Evolutionary conservation across 805 yeast genomes (phyloP), one percentile per base, ranked within the genome.

Genomic region (Wickerhamiella qilinensis): DNA sequence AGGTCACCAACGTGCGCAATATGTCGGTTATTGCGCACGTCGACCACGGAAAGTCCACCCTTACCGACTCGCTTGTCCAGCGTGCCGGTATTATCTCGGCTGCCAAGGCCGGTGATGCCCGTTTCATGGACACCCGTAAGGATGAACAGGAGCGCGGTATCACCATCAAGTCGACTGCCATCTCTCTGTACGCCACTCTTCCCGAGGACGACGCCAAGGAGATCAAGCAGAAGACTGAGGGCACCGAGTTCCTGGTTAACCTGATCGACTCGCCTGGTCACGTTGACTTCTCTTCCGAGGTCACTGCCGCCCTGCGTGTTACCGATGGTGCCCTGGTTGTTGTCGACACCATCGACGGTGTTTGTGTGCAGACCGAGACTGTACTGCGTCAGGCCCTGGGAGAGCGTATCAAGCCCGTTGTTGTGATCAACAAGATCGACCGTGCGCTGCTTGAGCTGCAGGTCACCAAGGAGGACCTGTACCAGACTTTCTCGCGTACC

Each of bases 61-160:
- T 88, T 69, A 88, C 98, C 69, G 98, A 88, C 71, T 91, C 98
- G 52, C 80, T 88, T 65, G 97, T 88, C 59, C 97, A 88, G 75
- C 80, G 79, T 62, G 98, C 98, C 56, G 98, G 98, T 84, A 88
- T 91, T 68, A 88, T 88, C 62, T 91, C 97, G 43, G 96, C 98
- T 60, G 96, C 95, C 61, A 84, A 84, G 74, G 98, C 98, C 50
- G 98, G 98, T 79, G 97, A 91, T 64, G 98, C 97, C 59, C 86
- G 98, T 73, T 91, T 88, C 79, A 91, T 82, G 60, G 98, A 88
- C 71, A 88, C 98, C 76, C 85, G 98, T 81, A 85, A 86, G 75
- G 97, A 91, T 69, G 97, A 91, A 73, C 97, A 88, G 75, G 96
- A 86, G 71, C 82, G 98, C 77, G 98, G 98, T 86, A 91, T 88